Evolutionary conservation across 169 alveolate genomes (phyloP), one percentile per base, ranked within the genome.

Genomic region (Blepharisma undulans): DNA sequence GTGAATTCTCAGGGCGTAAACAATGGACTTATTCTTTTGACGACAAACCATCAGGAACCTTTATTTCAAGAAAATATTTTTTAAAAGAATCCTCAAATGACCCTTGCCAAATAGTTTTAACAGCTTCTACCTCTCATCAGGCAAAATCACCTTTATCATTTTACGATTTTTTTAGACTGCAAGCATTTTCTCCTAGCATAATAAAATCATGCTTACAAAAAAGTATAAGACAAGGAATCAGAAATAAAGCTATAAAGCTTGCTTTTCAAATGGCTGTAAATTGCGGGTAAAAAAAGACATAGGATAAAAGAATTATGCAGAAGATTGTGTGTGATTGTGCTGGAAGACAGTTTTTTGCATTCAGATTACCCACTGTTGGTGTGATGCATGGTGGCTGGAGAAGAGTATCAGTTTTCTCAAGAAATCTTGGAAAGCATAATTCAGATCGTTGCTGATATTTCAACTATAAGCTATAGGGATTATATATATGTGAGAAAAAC

Each of bases 291-390:
- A 72, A 22, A 1, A 25, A 72, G 10, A 72, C 19, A 8, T 72
- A 72, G 80, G 1, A 0, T 72, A 72, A 72, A 79, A 33, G 89
- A 82, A 60, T n/a, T 82, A 14, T 21, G 76, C 22, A 82, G 89
- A 82, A 82, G 89, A 36, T 72, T 82, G 8, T 82, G 89, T 59
- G 89, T 82, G 7, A 60, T 82, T 7, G 77, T 82, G 7, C 76
- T 82, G 6, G 89, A 82, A 82, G 89, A 82, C n/a, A n/a, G 76
- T 82, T 22, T 32, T 36, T 82, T 82, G 36, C 89, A 82, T n/a
- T n/a, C 72, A 3, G 89, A 82, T 30, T 82, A 32, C 22, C 78
- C 78, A 25, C n/a, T 82, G 19, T 36, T 60, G 1, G 89, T n/a
- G 8, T 82, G 89, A 33, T 34, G 78, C n/a, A 82, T 82, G 89